phyloP scores from a whole-genome alignment of 805 yeast genomes.

The Diddensiella santjacobensis region DNA sequence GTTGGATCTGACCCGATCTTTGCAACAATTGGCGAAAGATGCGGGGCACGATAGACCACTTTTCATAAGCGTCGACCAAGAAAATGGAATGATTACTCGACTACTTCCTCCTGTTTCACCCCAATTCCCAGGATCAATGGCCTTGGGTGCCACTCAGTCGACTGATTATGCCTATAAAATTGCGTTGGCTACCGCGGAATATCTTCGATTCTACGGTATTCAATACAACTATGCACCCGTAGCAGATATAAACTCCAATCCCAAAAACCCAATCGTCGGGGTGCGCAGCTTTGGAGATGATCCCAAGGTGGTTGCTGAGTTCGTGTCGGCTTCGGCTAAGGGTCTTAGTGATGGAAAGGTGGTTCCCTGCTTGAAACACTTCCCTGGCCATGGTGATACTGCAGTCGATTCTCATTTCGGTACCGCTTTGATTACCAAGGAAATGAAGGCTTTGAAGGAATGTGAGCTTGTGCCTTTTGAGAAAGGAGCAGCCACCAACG shows the following conservation, averaged over 20 bases:
- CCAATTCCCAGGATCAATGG: slow-evolving; percentile 63
- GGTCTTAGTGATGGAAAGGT: slow-evolving; percentile 53
- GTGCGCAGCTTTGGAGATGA: slow-evolving; percentile 56
- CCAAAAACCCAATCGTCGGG: slow-evolving; percentile 52
- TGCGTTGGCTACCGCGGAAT: slow-evolving; percentile 48
- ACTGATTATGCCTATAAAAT: slow-evolving; percentile 46
- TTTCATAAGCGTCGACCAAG: slow-evolving; percentile 55
- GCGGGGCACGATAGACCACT: slow-evolving; percentile 49
- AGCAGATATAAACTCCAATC: slow-evolving; percentile 51
- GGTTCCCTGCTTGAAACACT: slow-evolving; percentile 55
- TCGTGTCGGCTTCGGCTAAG: slow-evolving; percentile 46
- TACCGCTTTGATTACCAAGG: slow-evolving; percentile 53
- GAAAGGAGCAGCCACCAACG: slow-evolving; percentile 39
- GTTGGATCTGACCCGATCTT: slow-evolving; percentile 43
- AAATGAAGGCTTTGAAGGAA: slow-evolving; percentile 35
- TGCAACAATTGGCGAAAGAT: slow-evolving; percentile 48
- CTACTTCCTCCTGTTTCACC: slow-evolving; percentile 14
- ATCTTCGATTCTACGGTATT: slow-evolving; percentile 49
- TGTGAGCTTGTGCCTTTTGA: slow-evolving; percentile 49
- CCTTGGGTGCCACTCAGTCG: slow-evolving; percentile 50
- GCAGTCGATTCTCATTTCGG: slow-evolving; percentile 51
- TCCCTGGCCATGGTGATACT: slow-evolving; percentile 60
- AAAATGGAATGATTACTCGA: slow-evolving; percentile 51
- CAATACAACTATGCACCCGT: slow-evolving; percentile 54
- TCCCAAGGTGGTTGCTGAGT: slow-evolving; percentile 48